A percentile compares a stretch with the other conserved stretches of the same genome.
Evolutionary conservation across 441 rosid genomes (phyloP).

Genomic region (Erodium trifolium): DNA sequence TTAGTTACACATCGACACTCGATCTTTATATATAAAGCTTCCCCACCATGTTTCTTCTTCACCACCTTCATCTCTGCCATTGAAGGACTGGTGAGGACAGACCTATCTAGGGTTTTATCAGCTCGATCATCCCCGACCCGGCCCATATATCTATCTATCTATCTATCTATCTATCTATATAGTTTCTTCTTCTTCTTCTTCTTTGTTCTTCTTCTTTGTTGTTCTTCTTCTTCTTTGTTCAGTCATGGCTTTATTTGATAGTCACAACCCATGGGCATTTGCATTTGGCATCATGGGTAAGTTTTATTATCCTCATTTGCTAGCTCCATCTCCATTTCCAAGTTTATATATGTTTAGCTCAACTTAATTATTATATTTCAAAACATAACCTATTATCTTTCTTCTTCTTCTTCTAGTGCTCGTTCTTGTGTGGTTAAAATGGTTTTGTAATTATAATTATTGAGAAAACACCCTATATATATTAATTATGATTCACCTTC

Average conservation of each 20-base stretch:
- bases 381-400: no score
- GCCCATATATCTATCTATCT: no score
- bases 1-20: no score
- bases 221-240: no score
- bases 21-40: not conserved
- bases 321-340: no score
- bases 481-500: not conserved
- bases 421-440: no score
- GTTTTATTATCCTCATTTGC: not conserved
- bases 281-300: conserved; percentile 69
- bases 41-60: not conserved
- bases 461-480: no score
- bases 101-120: conserved; percentile 30
- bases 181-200: conserved; percentile 14
- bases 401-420: no score
- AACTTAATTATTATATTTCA: no score
- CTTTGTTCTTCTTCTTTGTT: not conserved
- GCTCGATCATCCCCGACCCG: no score
- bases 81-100: conserved; percentile 5
- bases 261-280: not conserved
- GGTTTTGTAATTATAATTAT: no score
- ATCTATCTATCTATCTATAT: not conserved
- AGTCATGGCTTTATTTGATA: not conserved
- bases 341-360: no score
- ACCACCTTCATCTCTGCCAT: conserved; percentile 9